Base-by-base conservation (phyloP, 1,284 basidiomycete genomes). In the Rhodotorula sp. region DNA sequence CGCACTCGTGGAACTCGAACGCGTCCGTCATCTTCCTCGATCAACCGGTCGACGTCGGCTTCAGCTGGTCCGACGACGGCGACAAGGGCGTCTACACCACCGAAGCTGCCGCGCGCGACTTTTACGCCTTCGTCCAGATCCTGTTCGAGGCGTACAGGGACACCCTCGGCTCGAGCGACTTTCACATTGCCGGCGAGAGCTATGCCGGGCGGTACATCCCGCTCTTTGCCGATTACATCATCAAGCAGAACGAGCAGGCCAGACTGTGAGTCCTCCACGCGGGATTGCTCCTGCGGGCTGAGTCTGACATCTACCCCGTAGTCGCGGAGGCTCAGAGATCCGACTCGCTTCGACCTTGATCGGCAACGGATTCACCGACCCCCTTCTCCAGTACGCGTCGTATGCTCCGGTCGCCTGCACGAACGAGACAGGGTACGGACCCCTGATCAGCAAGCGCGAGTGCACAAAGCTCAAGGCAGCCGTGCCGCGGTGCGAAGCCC, bases 1-100 rank as follows among this genome's bases (percentile, higher is more conserved):
- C 70, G 10, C 56, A 70, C 46, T 72, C 72, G 68, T 84, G 84
- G 84, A 84, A 83, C 74, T 76, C 80, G 52, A 78, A 79, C 65
- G 77, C 78, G 0, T 74, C 75, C 20, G 58, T 78, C 61, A 78
- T 80, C 72, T 79, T 80, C 70, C 73, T 80, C 46, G 79, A 80
- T 63, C 77, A 78, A 65, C 78, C 78, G 31, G 79, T 81, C 57
- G 81, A 80, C 16, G 81, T 82, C 12, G 82, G 82, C 34, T 83
- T 78, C 76, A 80, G 78, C 16, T 83, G 82, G 75, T 76, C 76
- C 26, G 80, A 81, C 56, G 79, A 79, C 65, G 78, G 78, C 8
- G 77, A 76, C 57, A 74, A 77, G 51, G 75, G 77, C 18, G 73
- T 78, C 8, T 80, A 79, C 78, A 78, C 79, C 26, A 80, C 81